Evolutionary conservation across 73 alveolate genomes (phyloP), one percentile per base, ranked within the genome.

Genomic region (Paramecium pentaurelia): DNA sequence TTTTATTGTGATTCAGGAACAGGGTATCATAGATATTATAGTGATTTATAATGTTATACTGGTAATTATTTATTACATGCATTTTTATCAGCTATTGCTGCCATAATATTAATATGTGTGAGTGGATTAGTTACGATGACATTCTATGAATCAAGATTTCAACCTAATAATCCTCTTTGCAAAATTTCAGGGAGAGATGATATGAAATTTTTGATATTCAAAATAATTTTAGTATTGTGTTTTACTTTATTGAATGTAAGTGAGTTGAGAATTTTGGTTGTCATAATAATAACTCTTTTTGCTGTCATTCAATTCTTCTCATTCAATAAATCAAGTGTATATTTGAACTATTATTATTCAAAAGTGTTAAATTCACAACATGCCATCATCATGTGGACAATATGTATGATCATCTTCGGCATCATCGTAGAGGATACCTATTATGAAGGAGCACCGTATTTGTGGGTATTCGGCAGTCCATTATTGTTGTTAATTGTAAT

Each of bases 101-200:
- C 85, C 11, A 18, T 89, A 4, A 58, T 89, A 2, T 40, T 70
- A 8, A 34, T 89, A 30, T 25, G 54, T 64, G 51, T 89, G 12
- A 49, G 71, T 25, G 71, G 47, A 38, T 73, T 89, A 16, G 75
- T 71, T 32, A 89, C 94, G 4, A 30, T 89, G 49, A 89, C 94
- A 18, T 71, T 71, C 36, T 89, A 71, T 71, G 94, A 89, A 36
- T 70, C 94, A 1, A 36, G 94, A 22, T 89, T 45, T 51, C 30
- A 89, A 71, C 90, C 90, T 32, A 89, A 71, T 37, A 89, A 83
- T 22, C 86, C 94, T 25, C 59, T 89, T 8, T 71, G 86, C 32
- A 89, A 83, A 14, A 27, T 47, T 18, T 89, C 94, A 44, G 94
- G 94, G 51, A 89, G 94, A 47, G 94, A 89, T n/a, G 94, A 89